Conservation (phyloP, 768 basidiomycete species). For the Ramaria sp. region DNA sequence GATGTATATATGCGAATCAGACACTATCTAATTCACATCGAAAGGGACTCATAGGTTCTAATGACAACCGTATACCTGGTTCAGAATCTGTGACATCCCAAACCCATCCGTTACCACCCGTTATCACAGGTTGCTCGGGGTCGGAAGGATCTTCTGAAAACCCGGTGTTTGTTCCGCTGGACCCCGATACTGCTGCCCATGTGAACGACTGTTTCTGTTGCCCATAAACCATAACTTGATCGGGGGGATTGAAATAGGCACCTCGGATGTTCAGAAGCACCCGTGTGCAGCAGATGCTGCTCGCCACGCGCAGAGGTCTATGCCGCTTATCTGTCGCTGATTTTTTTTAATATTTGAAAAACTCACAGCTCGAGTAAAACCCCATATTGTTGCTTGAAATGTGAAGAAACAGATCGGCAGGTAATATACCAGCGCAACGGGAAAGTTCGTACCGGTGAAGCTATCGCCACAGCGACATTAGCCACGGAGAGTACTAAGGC, state of each 20-base stretch:
- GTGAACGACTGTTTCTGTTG: too few relatives aligned
- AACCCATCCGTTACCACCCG: too few relatives aligned
- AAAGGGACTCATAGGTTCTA: too few relatives aligned
- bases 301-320: slow-evolving; percentile 4
- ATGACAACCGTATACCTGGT: too few relatives aligned
- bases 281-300: slow-evolving; percentile 8
- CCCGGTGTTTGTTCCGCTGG: too few relatives aligned
- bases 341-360: background rate
- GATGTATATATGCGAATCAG: too few relatives aligned
- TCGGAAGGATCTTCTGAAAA: too few relatives aligned
- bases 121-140: too few relatives aligned
- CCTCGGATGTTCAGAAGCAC: slow-evolving; percentile 5
- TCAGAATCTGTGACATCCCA: too few relatives aligned
- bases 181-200: too few relatives aligned
- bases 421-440: background rate
- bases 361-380: slow-evolving; percentile 8
- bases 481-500: slow-evolving; percentile 1
- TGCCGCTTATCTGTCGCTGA: background rate
- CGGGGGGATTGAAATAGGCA: background rate
- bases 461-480: background rate
- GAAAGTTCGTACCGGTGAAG: background rate
- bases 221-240: background rate
- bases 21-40: too few relatives aligned
- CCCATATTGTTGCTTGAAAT: background rate
- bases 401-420: too few relatives aligned